Evolutionary conservation across 2,329 filamentous ascomycete species (phyloP).

Genomic region (Cladophialophora immunda): DNA sequence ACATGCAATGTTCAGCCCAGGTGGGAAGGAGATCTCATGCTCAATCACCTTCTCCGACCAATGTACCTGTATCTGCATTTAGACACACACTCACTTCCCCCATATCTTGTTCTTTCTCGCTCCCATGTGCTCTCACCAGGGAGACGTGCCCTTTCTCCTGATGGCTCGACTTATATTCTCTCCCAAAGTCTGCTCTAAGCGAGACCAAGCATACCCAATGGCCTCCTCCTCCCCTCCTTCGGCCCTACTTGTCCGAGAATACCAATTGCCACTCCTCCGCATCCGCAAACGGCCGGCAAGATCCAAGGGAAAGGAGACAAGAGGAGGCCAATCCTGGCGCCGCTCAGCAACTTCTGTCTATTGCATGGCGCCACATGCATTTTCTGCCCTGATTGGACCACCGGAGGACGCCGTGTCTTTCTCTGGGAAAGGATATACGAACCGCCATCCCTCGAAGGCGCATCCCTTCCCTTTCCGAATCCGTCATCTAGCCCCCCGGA

Average conservation of each 20-base stretch:
- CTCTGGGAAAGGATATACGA: not conserved
- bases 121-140: not conserved
- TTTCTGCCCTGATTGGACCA: conserved; percentile 12
- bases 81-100: too few relatives aligned
- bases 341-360: conserved; percentile 9
- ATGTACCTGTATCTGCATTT: too few relatives aligned
- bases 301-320: not conserved
- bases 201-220: not conserved
- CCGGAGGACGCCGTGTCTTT: not conserved
- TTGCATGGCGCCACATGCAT: conserved; percentile 16
- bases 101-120: too few relatives aligned
- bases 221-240: not conserved
- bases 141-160: not conserved
- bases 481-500: not conserved
- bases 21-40: not conserved
- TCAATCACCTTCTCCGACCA: not conserved
- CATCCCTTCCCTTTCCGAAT: conserved; percentile 17
- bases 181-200: not conserved
- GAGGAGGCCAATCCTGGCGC: conserved; percentile 7
- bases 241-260: not conserved
- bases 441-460: conserved; percentile 1
- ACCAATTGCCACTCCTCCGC: conserved; percentile 13
- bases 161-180: not conserved
- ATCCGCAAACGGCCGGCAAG: conserved; percentile 6
- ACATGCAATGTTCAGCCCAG: not conserved